Evolutionary conservation across 176 grass and related monocot genomes (phyloP).

Genomic region (Avena sativa): DNA sequence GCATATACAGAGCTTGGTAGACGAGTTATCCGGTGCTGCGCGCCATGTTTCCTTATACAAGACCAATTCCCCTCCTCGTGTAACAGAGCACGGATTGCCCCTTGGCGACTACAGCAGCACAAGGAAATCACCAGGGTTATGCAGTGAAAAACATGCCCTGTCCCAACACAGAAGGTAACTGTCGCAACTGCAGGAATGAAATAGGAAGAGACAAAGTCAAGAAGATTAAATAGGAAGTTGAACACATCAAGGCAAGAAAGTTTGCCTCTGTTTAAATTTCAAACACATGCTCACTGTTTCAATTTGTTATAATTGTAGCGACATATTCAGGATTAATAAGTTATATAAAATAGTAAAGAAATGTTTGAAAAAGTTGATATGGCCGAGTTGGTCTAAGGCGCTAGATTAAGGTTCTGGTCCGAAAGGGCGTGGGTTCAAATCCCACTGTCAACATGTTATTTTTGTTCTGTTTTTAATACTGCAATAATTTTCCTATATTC

Average conservation of each 20-base stretch:
- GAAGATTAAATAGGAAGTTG: background rate
- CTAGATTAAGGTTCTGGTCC: conserved; percentile 72
- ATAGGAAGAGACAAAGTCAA: too few species aligned
- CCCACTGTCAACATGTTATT: conserved; percentile 48
- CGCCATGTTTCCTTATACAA: background rate
- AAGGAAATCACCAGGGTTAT: background rate
- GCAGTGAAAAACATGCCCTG: background rate
- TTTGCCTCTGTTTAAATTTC: background rate
- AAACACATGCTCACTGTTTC: too few species aligned
- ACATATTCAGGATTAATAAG: too few species aligned
- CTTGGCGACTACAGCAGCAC: background rate
- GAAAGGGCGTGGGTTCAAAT: conserved; percentile 81
- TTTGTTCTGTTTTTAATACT: background rate
- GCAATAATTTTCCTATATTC: background rate
- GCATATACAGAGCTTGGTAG: background rate
- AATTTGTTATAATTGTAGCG: background rate
- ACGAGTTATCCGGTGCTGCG: background rate
- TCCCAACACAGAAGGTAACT: background rate
- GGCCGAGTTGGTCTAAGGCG: conserved; percentile 89
- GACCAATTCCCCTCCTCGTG: background rate
- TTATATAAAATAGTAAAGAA: too few species aligned
- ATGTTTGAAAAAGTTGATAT: conserved; percentile 47
- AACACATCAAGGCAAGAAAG: background rate
- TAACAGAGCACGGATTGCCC: background rate
- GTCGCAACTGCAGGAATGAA: too few species aligned